Conservation (phyloP, 352 stramenopile genomes). For the Thalassiosira hispida region DNA sequence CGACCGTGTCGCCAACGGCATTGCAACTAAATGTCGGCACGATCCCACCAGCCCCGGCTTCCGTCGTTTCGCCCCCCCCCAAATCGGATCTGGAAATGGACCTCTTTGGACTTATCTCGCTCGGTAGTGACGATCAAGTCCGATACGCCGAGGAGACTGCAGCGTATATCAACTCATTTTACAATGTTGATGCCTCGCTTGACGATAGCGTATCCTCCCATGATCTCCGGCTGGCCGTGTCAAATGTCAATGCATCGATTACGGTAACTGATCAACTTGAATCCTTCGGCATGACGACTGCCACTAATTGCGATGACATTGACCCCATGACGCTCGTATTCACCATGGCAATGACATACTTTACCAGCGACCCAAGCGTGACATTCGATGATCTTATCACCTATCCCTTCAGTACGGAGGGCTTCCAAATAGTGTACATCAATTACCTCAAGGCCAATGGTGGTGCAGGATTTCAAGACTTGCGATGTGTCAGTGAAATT, state of each 20-base stretch:
- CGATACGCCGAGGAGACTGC: slow-evolving; percentile 12
- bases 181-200: not conserved
- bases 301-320: not conserved
- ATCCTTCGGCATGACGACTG: not conserved
- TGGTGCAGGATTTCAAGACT: slow-evolving; percentile 16
- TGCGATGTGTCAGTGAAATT: slow-evolving; percentile 34
- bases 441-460: slow-evolving; percentile 32
- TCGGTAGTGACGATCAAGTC: not conserved
- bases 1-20: too few species aligned
- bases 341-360: slow-evolving; percentile 23
- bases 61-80: not conserved
- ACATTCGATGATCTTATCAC: slow-evolving; percentile 31
- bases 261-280: not conserved
- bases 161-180: slow-evolving; percentile 13
- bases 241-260: slow-evolving; percentile 6
- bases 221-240: not conserved
- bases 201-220: too few species aligned
- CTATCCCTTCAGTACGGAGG: slow-evolving; percentile 23
- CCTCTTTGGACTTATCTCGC: slow-evolving; percentile 6
- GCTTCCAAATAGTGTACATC: slow-evolving; percentile 3
- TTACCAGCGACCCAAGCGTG: not conserved
- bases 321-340: slow-evolving; percentile 18
- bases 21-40: too few species aligned
- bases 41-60: too few species aligned
- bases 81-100: slow-evolving; percentile 9